Conservation (phyloP, 2,329 filamentous ascomycete species). For the Simplicillium aogashimaense region DNA sequence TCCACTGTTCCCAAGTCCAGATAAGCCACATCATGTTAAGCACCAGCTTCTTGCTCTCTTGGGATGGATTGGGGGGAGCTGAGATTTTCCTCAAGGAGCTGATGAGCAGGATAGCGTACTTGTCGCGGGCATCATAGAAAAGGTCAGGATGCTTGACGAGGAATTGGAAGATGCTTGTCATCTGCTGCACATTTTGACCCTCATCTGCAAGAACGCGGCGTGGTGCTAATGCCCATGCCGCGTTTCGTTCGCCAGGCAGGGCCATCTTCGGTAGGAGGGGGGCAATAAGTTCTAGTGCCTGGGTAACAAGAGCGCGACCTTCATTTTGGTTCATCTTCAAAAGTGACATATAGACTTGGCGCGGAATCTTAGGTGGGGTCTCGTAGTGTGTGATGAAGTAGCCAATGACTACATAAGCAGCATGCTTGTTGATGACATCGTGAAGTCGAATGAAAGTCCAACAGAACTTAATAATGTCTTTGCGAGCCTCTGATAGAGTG, state of each 20-base stretch:
- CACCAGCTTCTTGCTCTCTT: conserved; percentile 84
- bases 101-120: conserved; percentile 82
- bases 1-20: conserved; percentile 84
- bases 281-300: conserved; percentile 90
- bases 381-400: conserved; percentile 98
- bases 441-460: conserved; percentile 99
- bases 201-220: conserved; percentile 89
- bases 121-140: conserved; percentile 91
- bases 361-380: conserved; percentile 89
- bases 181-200: conserved; percentile 87
- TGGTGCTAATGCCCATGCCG: conserved; percentile 82
- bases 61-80: conserved; percentile 69
- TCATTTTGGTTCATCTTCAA: conserved; percentile 92
- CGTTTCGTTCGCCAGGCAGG: conserved; percentile 59
- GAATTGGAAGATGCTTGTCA: conserved; percentile 97
- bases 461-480: conserved; percentile 97
- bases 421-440: conserved; percentile 98
- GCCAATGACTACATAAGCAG: conserved; percentile 90
- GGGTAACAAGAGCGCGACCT: conserved; percentile 81
- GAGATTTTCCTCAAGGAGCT: conserved; percentile 83
- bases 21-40: conserved; percentile 86
- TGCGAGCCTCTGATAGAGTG: conserved; percentile 81
- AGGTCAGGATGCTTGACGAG: conserved; percentile 83
- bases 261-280: conserved; percentile 85
- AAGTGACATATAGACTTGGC: conserved; percentile 87